Evolutionary conservation across 495 filamentous ascomycete species (phyloP).

Genomic region (Podospora australis): DNA sequence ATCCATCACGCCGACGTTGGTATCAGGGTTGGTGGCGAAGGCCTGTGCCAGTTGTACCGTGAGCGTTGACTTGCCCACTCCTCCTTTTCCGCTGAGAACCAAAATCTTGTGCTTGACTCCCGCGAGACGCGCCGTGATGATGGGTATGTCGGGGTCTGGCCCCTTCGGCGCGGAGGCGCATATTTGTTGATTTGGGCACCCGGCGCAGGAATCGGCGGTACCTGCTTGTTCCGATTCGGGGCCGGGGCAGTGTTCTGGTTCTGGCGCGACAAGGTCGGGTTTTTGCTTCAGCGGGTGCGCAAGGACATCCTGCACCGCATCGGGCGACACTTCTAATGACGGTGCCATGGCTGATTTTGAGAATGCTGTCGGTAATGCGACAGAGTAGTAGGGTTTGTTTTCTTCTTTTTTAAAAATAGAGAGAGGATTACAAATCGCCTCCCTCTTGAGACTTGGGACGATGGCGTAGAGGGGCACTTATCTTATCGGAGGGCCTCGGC

Average conservation of each 20-base stretch:
- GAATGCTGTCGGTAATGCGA: no score
- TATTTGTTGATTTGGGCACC: conserved; percentile 92
- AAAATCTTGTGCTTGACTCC: conserved; percentile 85
- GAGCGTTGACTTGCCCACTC: conserved; percentile 93
- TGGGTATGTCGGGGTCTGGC: conserved; percentile 85
- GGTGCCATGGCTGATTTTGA: conserved; percentile 40
- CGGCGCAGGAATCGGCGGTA: conserved; percentile 78
- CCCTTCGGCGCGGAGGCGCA: conserved; percentile 93
- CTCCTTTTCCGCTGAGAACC: conserved; percentile 88
- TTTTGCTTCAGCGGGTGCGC: conserved; percentile 60
- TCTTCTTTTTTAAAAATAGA: no score
- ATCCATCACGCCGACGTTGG: conserved; percentile 86
- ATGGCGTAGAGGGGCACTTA: no score
- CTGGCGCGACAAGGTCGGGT: conserved; percentile 82
- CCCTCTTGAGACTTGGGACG: no score
- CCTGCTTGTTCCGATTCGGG: conserved; percentile 84
- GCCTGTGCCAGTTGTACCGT: conserved; percentile 78
- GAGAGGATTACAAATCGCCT: no score
- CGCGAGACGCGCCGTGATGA: conserved; percentile 77
- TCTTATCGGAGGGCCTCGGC: no score
- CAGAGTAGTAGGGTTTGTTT: no score
- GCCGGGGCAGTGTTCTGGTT: conserved; percentile 95
- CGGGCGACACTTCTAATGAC: conserved; percentile 58
- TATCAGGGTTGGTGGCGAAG: conserved; percentile 69
- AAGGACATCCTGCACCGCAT: conserved; percentile 56